Base-by-base conservation (phyloP, 2,329 filamentous ascomycete species). In the Aspergillus fischeri region DNA sequence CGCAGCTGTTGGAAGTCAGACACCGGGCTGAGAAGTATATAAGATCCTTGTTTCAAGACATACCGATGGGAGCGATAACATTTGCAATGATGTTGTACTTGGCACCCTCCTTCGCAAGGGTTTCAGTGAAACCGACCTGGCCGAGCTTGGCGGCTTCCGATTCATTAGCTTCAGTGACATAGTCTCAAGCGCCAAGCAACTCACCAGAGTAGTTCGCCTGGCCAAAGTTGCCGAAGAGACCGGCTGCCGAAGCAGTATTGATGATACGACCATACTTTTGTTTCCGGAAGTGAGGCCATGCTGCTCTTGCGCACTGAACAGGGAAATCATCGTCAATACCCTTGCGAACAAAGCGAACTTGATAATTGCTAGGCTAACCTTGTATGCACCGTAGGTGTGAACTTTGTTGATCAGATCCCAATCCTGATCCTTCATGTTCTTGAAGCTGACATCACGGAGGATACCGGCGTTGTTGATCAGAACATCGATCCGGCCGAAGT, bases 21-120 rank as follows among this genome's bases (percentile, higher is more conserved):
- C 29, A 44, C 32, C 28, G 7, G 17, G 25, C 27, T 8, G 25
- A 17, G 35, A 45, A 14, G 44, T 25, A 11, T 8, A 17, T 28
- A 2, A 10, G 8, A 6, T 24, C 9, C 14, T 27, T 11, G 1
- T 14, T 20, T 6, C 7, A 47, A 47, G 41, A 64, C 74, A 54
- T 72, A 77, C 75, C 75, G 70, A 97, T 92, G 53, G 94, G 94
- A 20, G 94, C 92, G 78, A 99, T 95, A 68, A 91, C 91, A 77
- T 99, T 99, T 81, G 83, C 86, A 68, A 96, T 79, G 67, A 99
- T 97, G 83, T 97, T 97, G 81, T 99, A 99, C 80, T 97, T 97
- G 73, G 85, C 81, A 65, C 94, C 94, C 81, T 99, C 94, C 83
- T 97, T 97, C 59, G 94, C 94, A 62, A 99, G 83, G 3, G 94